Evolutionary conservation across 176 grass and related monocot genomes (phyloP), one percentile per base, ranked within the genome.

Genomic region (Bromus sterilis): DNA sequence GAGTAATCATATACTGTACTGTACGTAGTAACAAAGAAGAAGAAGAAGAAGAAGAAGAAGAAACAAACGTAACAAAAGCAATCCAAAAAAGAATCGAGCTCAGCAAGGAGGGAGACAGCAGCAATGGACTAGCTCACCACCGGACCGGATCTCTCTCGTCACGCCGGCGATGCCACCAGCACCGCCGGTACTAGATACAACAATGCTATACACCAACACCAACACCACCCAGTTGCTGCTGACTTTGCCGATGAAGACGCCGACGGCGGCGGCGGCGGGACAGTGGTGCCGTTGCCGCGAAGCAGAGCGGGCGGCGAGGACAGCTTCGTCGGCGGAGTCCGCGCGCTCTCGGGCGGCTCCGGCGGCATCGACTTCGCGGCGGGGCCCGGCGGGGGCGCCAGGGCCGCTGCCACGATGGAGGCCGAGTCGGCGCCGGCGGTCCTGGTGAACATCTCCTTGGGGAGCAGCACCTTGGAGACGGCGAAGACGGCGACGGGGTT

Each of bases 401-500:
- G 59, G 7, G 63, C 64, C 14, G 63, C 87, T 5, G 71, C 40
- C 20, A 61, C 44, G 72, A 62, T 13, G 55, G 21, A 33, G 14
- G 55, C 83, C 11, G 57, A 36, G 43, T 56, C 29, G 56, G 56
- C 32, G 30, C 33, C 23, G 43, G 41, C 36, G 9, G 25, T 14
- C 14, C 74, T 24, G 1, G 56, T 83, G 87, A 97, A 97, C 84
- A 97, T 94, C 68, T 97, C 95, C 80, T 89, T 97, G 29, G 95
- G 92, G 13, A 97, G 89, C 5, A 97, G 83, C 18, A 98, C 95
- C 79, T 84, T 89, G 21, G 92, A 94, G 44, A 98, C 92, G n/a
- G 91, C 92, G 79, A 97, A 97, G 0, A 97, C 86, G 9, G 95
- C 90, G 28, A 98, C 89, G 33, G 92, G 95, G 69, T 98, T 94